Conservation (phyloP, 2,329 filamentous ascomycete species). For the Cytospora mali region DNA sequence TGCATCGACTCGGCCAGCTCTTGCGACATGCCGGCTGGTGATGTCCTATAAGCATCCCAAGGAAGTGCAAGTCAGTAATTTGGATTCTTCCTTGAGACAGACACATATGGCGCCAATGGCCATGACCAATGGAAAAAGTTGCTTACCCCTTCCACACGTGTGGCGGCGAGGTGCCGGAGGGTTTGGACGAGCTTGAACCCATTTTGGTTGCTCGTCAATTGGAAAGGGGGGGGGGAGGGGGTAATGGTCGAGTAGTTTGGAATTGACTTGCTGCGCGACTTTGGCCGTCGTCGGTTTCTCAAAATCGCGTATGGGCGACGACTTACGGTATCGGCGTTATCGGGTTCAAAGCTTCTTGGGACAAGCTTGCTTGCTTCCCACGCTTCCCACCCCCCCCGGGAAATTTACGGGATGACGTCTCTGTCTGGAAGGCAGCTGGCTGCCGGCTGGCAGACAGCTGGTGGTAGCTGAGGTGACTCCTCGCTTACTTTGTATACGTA, state of each 20-base stretch:
- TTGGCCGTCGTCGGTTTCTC: neutral
- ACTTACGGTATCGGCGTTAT: neutral
- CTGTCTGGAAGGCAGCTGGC: neutral
- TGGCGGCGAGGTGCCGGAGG: slow-evolving; percentile 44
- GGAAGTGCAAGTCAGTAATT: slow-evolving; percentile 30
- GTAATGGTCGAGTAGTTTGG: slow-evolving; percentile 2
- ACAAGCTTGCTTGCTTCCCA: neutral
- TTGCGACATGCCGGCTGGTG: slow-evolving; percentile 67
- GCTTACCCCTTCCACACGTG: slow-evolving; percentile 60
- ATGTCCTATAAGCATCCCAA: slow-evolving; percentile 44
- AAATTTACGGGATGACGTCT: slow-evolving; percentile 23
- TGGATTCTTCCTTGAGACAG: neutral
- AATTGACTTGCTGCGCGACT: slow-evolving; percentile 10
- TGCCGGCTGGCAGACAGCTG: no score
- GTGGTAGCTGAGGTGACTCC: no score
- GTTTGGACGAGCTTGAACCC: slow-evolving; percentile 61
- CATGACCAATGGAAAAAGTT: slow-evolving; percentile 4
- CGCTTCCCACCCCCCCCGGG: neutral
- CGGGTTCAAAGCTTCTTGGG: neutral
- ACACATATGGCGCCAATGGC: no score
- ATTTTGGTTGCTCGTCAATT: slow-evolving; percentile 46
- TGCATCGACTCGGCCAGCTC: slow-evolving; percentile 83
- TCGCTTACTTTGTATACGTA: no score
- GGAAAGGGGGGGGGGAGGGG: neutral
- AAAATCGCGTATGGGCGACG: slow-evolving; percentile 15